These are phyloP conservation scores for Picea sitchensis DNA, from an alignment of 75 land plant species.

Conservation along the genomic window DNA sequence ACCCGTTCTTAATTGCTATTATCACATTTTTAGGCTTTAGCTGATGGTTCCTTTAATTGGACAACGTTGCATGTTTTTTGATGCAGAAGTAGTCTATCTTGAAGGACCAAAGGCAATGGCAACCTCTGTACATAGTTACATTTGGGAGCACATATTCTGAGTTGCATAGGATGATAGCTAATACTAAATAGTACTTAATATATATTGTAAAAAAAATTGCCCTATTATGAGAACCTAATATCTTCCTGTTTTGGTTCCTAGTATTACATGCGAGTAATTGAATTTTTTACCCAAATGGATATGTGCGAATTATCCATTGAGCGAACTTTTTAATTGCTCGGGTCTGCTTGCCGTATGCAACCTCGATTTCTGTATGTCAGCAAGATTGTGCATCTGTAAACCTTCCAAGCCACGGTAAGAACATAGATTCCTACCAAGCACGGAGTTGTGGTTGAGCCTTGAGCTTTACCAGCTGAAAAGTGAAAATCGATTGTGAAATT, in stretches of 20 bases:
- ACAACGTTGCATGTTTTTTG: not conserved
- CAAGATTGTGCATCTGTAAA: not conserved
- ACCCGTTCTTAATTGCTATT: too few species aligned
- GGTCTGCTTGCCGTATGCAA: not conserved
- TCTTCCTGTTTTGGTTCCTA: not conserved
- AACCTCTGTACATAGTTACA: slow-evolving; percentile 7
- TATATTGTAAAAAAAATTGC: not conserved
- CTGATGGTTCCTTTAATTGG: not conserved
- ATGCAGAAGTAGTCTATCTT: not conserved
- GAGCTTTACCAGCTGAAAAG: too few species aligned
- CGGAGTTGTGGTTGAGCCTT: too few species aligned
- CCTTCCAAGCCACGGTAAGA: too few species aligned
- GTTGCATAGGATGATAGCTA: not conserved
- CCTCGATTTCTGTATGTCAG: not conserved
- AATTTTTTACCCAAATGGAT: too few species aligned
- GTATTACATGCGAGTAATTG: not conserved
- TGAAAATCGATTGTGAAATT: not conserved
- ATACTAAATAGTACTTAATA: not conserved
- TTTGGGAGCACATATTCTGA: not conserved
- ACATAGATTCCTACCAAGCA: too few species aligned
- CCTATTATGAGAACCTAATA: not conserved
- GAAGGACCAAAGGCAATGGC: not conserved
- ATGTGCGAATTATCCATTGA: not conserved
- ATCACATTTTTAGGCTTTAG: not conserved
- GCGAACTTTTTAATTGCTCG: not conserved